A percentile compares a stretch with the other conserved stretches of the same genome.
phyloP scores from a whole-genome alignment of 2,329 filamentous ascomycete genomes.

The Pyricularia pennisetigena region DNA sequence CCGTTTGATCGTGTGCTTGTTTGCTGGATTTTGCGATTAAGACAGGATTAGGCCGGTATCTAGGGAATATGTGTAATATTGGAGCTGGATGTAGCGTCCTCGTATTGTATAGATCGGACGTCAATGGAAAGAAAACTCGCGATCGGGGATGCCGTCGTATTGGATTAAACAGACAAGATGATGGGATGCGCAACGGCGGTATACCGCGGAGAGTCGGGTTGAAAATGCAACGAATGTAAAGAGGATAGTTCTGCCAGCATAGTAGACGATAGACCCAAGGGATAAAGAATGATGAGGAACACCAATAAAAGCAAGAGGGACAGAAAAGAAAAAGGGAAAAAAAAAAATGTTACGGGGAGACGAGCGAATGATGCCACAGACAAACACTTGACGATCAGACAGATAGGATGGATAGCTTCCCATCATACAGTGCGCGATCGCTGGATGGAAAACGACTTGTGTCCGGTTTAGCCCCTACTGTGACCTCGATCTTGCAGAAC shows the following conservation, averaged over 20 bases:
- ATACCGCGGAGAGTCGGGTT: neutral
- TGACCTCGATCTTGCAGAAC: neutral
- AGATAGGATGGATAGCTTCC: neutral
- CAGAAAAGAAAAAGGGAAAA: constrained; percentile 11
- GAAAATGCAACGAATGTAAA: neutral
- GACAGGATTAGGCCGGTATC: neutral
- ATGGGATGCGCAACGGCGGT: neutral
- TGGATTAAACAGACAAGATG: neutral
- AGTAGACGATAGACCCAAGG: neutral
- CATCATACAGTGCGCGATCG: neutral
- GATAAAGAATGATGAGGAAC: neutral
- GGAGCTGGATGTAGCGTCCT: neutral
- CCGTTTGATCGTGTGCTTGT: neutral
- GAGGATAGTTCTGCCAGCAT: neutral
- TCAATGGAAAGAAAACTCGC: neutral
- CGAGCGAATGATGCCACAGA: constrained; percentile 6
- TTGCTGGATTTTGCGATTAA: neutral
- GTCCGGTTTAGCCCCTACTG: neutral
- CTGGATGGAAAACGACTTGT: neutral
- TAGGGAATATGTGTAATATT: neutral
- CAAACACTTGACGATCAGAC: constrained; percentile 6
- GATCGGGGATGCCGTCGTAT: neutral
- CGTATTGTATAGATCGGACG: neutral
- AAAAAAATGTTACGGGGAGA: constrained; percentile 7
- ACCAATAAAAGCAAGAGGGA: constrained; percentile 1